Evolutionary conservation across 1,139 yeast species (phyloP).

Genomic region (Diutina pseudorugosa): DNA sequence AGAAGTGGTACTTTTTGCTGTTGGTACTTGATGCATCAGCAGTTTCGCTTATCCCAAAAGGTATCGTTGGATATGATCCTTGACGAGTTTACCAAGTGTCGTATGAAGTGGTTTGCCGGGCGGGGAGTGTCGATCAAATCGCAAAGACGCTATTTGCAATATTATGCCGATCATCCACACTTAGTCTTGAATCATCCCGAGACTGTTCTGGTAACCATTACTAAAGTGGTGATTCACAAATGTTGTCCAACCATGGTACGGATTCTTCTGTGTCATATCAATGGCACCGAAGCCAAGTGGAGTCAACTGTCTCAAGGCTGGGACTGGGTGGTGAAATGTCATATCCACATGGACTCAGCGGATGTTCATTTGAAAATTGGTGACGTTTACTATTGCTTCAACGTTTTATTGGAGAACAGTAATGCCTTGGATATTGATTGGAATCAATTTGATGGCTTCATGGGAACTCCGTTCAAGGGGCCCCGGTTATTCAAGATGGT

Average conservation of each 20-base stretch:
- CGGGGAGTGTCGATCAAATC: neutral
- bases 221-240: neutral
- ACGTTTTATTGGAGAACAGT: neutral
- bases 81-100: neutral
- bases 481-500: neutral
- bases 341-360: neutral
- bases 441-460: neutral
- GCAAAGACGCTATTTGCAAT: neutral
- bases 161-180: neutral
- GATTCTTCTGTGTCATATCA: neutral
- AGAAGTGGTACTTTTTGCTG: constrained; percentile 2
- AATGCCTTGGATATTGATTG: neutral
- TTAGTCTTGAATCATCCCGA: neutral
- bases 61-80: neutral
- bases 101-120: constrained; percentile 3
- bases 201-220: neutral
- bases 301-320: neutral
- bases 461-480: neutral
- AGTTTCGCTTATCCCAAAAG: too few species aligned
- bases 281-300: neutral
- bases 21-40: constrained; percentile 1
- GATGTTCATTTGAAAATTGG: neutral
- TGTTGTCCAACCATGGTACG: neutral
- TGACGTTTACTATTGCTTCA: neutral
- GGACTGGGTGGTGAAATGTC: neutral